Evolutionary conservation across 2,329 filamentous ascomycete genomes (phyloP).

Genomic region (Exophiala dermatitidis): DNA sequence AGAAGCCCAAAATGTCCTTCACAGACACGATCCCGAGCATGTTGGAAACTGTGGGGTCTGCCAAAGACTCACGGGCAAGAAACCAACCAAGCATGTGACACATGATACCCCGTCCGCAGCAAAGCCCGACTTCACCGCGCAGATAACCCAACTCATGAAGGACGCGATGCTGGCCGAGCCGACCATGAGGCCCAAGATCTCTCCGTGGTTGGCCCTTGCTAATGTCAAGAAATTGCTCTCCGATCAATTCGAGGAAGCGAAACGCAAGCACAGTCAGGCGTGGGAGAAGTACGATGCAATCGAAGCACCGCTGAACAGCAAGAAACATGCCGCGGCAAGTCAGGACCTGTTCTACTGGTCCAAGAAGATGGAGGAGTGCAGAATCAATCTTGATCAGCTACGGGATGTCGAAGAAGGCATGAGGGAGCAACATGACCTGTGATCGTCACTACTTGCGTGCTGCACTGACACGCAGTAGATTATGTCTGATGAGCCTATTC

Average conservation of each 20-base stretch:
- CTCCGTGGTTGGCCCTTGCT: slow-evolving; percentile 65
- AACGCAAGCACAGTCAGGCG: slow-evolving; percentile 55
- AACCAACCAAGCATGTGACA: slow-evolving; percentile 26
- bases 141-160: slow-evolving; percentile 23
- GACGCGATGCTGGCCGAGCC: slow-evolving; percentile 44
- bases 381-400: slow-evolving; percentile 26
- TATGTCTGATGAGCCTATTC: no score
- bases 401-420: slow-evolving; percentile 28
- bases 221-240: slow-evolving; percentile 75
- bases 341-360: slow-evolving; percentile 25
- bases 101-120: slow-evolving; percentile 25
- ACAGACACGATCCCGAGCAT: slow-evolving; percentile 43
- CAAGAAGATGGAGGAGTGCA: slow-evolving; percentile 27
- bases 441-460: neutral
- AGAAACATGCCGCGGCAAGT: slow-evolving; percentile 24
- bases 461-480: no score
- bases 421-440: slow-evolving; percentile 10
- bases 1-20: slow-evolving; percentile 36
- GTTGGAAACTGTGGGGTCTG: slow-evolving; percentile 52
- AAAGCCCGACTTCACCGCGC: slow-evolving; percentile 31
- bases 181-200: slow-evolving; percentile 56
- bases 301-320: slow-evolving; percentile 24
- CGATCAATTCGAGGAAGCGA: slow-evolving; percentile 72
- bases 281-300: slow-evolving; percentile 27
- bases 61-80: slow-evolving; percentile 37